Percentiles rank a stretch among this genome's conserved stretches.
Evolutionary conservation across 2,329 filamentous ascomycete genomes (phyloP).

Genomic region (Pseudogymnoascus sp.): DNA sequence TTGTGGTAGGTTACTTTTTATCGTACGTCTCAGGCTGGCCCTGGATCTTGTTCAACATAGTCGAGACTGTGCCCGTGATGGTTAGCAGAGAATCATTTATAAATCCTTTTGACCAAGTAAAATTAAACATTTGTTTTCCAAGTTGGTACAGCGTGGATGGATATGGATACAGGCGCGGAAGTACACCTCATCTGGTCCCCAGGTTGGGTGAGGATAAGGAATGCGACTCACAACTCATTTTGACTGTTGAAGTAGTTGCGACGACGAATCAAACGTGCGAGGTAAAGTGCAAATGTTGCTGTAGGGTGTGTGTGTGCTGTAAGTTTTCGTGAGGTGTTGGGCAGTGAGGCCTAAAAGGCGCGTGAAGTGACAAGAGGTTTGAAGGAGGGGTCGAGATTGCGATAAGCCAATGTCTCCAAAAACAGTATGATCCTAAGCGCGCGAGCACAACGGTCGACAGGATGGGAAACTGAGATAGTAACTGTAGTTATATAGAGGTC

Average conservation of each 20-base stretch:
- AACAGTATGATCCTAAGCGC: neutral
- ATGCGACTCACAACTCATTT: constrained; percentile 27
- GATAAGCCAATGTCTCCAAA: constrained; percentile 5
- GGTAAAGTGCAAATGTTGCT: neutral
- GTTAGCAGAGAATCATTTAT: constrained; percentile 7
- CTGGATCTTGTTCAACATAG: constrained; percentile 91
- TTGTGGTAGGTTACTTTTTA: constrained; percentile 62
- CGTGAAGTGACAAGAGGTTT: constrained; percentile 7
- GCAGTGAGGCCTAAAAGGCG: constrained; percentile 5
- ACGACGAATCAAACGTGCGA: constrained; percentile 12
- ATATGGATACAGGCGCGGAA: neutral
- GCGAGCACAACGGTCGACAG: neutral
- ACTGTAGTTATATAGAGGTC: neutral
- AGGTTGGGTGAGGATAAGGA: neutral
- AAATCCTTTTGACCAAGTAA: neutral
- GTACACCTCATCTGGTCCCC: neutral
- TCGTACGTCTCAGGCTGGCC: constrained; percentile 98
- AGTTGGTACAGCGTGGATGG: neutral
- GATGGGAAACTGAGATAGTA: neutral
- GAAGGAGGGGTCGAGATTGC: constrained; percentile 7
- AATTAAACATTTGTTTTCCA: constrained; percentile 2
- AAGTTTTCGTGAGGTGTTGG: neutral
- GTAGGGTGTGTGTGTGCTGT: neutral
- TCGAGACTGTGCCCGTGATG: constrained; percentile 52
- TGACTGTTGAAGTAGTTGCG: constrained; percentile 15